Evolutionary conservation across 2,329 filamentous ascomycete species (phyloP), one percentile per base, ranked within the genome.

Genomic region (Ophiocordyceps camponoti-leonardi): DNA sequence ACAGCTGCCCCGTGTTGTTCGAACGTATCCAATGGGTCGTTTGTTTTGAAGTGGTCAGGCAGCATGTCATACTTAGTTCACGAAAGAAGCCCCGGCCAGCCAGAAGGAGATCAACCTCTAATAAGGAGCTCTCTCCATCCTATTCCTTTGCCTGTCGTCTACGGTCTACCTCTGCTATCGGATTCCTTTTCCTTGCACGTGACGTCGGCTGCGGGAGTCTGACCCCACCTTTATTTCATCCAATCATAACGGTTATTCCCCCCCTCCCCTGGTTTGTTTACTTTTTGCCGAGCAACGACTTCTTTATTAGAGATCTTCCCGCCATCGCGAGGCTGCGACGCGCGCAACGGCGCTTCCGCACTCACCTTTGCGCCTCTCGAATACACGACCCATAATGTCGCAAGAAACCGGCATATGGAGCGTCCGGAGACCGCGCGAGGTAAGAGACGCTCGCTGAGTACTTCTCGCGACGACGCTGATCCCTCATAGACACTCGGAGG

Each of bases 351-450:
- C 6, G 35, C 35, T 39, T 39, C n/a, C 35, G 6, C 11, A 11
- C n/a, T 18, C 11, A n/a, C 33, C n/a, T 39, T 19, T 19, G n/a
- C 35, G 35, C n/a, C n/a, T 39, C 35, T n/a, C 11, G 18, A 11
- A 7, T 18, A 19, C n/a, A 19, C 35, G 35, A 19, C 18, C 12
- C 22, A 49, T 47, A 58, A 93, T 93, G 86, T 86, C 86, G 67
- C 85, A 92, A 67, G 86, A 93, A 58, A 78, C 79, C 49, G 84
- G 83, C 58, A 71, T 92, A 59, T 95, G 90, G 75, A 94, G 87
- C 59, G 86, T 93, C 61, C 86, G 86, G 65, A 82, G 88, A 58
- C 83, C 85, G 54, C 79, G 90, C 73, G 88, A 95, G 75, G 87
- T 93, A 72, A 61, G 75, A 48, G 11, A 26, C 2, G 19, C 26